Base-by-base conservation (phyloP, 345 rosid genomes). In the Citrus sp. region DNA sequence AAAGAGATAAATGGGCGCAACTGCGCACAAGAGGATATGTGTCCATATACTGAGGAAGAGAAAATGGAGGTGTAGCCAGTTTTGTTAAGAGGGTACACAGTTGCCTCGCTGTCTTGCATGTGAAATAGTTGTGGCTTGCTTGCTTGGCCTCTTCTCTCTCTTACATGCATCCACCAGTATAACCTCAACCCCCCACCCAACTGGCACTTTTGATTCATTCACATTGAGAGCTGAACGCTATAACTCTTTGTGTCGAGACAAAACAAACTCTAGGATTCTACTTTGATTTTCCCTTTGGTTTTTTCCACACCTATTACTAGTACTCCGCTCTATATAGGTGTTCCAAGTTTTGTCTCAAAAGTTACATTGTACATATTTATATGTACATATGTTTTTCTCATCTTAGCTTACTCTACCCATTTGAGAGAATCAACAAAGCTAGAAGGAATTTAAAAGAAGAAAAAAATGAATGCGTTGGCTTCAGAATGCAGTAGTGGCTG, bases 401-500 rank as follows among this genome's bases (percentile, higher is more conserved):
- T 37, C 70, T 37, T 35, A 21, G 56, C 77, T 69, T 60, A 25
- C 74, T 58, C 77, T 46, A 56, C 75, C 46, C 69, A 24, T 56
- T 61, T 71, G 63, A n/a, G 67, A 55, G 21, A 14, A 12, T 70
- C 27, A 25, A 61, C 2, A 72, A 18, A 28, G n/a, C 24, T 40
- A 32, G 22, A 32, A 4, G 51, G 51, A 13, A 13, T 13, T 46
- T 42, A 9, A 42, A 51, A 7, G 0, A 54, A 51, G 5, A 54
- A 54, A 65, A 79, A 78, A 78, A 87, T 87, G 92, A 84, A 89
- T 82, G 86, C 77, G 13, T 73, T 88, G 56, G 86, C 80, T 22
- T 87, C 94, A 13, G 97, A 89, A 78, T 85, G 89, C 75, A 91
- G 91, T 30, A 91, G 94, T 78, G 98, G 92, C 24, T 93, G 99